phyloP scores from a whole-genome alignment of 805 yeast genomes.

The Huiozyma naganishii region DNA sequence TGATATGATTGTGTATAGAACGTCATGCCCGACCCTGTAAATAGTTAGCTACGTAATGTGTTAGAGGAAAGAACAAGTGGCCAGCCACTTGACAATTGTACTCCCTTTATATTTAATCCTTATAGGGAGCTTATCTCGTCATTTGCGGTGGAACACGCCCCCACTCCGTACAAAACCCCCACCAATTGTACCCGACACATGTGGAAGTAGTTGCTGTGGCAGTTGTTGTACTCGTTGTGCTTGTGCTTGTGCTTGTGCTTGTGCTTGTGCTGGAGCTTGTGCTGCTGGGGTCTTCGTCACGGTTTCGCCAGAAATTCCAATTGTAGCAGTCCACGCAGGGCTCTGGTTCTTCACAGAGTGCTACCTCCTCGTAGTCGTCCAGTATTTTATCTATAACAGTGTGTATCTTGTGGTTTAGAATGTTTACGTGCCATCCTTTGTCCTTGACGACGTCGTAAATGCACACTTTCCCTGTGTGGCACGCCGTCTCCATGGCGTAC shows the following conservation, averaged over 20 bases:
- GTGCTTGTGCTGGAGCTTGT: too few relatives aligned
- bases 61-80: too few relatives aligned
- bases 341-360: slow-evolving; percentile 61
- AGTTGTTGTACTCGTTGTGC: slow-evolving; percentile 8
- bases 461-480: slow-evolving; percentile 85
- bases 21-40: too few relatives aligned
- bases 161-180: slow-evolving; percentile 27
- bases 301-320: slow-evolving; percentile 57
- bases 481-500: slow-evolving; percentile 92
- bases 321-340: slow-evolving; percentile 86
- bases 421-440: slow-evolving; percentile 80
- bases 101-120: too few relatives aligned
- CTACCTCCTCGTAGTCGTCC: slow-evolving; percentile 60
- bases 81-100: too few relatives aligned
- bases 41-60: background rate
- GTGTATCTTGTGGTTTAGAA: slow-evolving; percentile 82
- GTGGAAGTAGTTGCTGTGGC: slow-evolving; percentile 17
- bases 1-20: background rate
- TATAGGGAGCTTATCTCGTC: too few relatives aligned
- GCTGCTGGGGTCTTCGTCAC: slow-evolving; percentile 4
- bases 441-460: slow-evolving; percentile 84
- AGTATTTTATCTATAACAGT: slow-evolving; percentile 80
- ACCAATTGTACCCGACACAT: slow-evolving; percentile 27
- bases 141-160: background rate
- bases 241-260: background rate